Percentiles rank a stretch among this genome's conserved stretches.
phyloP scores from a whole-genome alignment of 1,284 basidiomycete species.

The Apiotrichum porosum region DNA sequence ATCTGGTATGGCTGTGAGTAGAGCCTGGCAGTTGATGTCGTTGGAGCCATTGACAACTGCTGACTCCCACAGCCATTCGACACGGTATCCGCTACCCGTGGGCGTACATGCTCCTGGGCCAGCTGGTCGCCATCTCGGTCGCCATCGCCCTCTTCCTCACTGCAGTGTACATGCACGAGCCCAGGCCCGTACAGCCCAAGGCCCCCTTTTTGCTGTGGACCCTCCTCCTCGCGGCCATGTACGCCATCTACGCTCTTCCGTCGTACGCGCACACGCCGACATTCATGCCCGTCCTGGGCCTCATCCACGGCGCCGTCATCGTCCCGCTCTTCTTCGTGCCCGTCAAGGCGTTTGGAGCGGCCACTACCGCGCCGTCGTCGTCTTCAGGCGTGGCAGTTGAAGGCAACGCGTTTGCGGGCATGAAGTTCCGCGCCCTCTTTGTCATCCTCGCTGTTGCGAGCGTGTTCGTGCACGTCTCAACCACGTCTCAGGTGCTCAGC shows the following conservation, averaged over 20 bases:
- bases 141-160: slow-evolving; percentile 63
- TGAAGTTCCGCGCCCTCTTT: slow-evolving; percentile 46
- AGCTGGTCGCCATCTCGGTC: slow-evolving; percentile 67
- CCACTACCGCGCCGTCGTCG: no score
- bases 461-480: slow-evolving; percentile 50
- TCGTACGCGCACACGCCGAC: slow-evolving; percentile 49
- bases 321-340: slow-evolving; percentile 52
- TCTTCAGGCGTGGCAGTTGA: not conserved
- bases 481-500: slow-evolving; percentile 24
- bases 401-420: not conserved
- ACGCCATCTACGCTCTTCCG: slow-evolving; percentile 55
- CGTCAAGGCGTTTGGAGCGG: not conserved
- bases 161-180: slow-evolving; percentile 53
- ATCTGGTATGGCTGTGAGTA: slow-evolving; percentile 57
- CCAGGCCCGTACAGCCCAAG: slow-evolving; percentile 8
- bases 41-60: not conserved
- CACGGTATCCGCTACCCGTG: slow-evolving; percentile 57
- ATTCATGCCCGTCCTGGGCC: slow-evolving; percentile 60
- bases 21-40: not conserved
- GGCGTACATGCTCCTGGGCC: slow-evolving; percentile 71
- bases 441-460: slow-evolving; percentile 42
- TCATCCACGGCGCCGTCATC: slow-evolving; percentile 61
- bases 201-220: slow-evolving; percentile 47
- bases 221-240: slow-evolving; percentile 54
- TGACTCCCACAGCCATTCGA: slow-evolving; percentile 50